A percentile compares a stretch with the other conserved stretches of the same genome.
Evolutionary conservation across 2,329 filamentous ascomycete genomes (phyloP).

Genomic region (Aspergillus texensis): DNA sequence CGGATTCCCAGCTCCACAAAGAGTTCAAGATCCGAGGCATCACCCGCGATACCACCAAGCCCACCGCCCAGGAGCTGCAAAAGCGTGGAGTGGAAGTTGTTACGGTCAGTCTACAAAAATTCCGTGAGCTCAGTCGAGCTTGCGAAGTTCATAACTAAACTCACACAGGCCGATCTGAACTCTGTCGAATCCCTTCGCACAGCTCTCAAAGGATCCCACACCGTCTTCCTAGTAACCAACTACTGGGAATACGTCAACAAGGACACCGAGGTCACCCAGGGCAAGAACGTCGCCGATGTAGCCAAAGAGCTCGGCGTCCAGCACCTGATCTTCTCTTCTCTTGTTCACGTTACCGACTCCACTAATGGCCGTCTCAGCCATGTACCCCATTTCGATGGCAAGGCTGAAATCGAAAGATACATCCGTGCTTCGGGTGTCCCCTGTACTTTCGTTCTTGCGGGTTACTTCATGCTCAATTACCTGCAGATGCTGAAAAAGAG

Average conservation of each 20-base stretch:
- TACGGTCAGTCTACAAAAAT: constrained; percentile 25
- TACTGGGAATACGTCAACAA: constrained; percentile 36
- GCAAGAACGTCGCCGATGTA: constrained; percentile 43
- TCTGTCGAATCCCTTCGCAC: constrained; percentile 41
- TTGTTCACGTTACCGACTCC: constrained; percentile 34
- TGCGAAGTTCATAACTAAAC: background rate
- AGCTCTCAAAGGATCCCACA: constrained; percentile 50
- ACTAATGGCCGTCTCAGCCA: constrained; percentile 38
- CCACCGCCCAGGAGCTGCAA: constrained; percentile 30
- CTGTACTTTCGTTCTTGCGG: constrained; percentile 46
- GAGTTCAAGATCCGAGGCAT: constrained; percentile 55
- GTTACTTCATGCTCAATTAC: constrained; percentile 50
- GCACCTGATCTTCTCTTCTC: constrained; percentile 47
- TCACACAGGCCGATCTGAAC: constrained; percentile 42
- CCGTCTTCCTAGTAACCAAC: constrained; percentile 54
- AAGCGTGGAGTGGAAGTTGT: constrained; percentile 37
- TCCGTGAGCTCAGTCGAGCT: too few species aligned
- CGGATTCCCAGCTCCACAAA: constrained; percentile 29
- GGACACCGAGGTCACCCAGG: constrained; percentile 34
- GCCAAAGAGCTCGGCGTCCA: constrained; percentile 38
- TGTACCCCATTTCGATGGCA: constrained; percentile 46
- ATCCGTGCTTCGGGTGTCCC: constrained; percentile 37
- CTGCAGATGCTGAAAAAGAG: constrained; percentile 31
- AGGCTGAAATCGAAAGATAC: constrained; percentile 44
- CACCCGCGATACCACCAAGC: constrained; percentile 49